These are phyloP conservation scores for Aspergillus quadrilineatus DNA, from an alignment of 2,329 filamentous ascomycete genomes.

Conservation along the genomic window DNA sequence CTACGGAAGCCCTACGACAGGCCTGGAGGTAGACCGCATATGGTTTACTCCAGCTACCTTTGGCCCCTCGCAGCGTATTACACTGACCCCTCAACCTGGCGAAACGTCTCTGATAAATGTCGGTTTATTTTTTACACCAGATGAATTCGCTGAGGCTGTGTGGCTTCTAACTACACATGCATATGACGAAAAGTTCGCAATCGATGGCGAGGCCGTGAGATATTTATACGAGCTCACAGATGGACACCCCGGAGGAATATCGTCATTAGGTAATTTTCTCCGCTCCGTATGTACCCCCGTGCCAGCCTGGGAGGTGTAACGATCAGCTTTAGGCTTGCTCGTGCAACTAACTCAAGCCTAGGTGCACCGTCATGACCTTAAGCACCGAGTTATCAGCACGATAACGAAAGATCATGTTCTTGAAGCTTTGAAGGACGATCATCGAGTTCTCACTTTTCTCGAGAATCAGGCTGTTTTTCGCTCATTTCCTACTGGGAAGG, in stretches of 20 bases:
- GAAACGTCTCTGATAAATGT: neutral
- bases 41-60: slow-evolving; percentile 12
- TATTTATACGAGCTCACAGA: neutral
- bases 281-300: neutral
- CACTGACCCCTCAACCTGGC: slow-evolving; percentile 11
- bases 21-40: slow-evolving; percentile 4
- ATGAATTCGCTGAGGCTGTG: slow-evolving; percentile 13
- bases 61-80: slow-evolving; percentile 9
- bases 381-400: slow-evolving; percentile 2
- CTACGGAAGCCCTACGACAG: slow-evolving; percentile 19
- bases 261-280: neutral
- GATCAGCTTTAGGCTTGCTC: slow-evolving; percentile 1
- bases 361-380: neutral
- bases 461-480: neutral
- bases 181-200: neutral
- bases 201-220: neutral
- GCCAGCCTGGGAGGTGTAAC: too few relatives aligned
- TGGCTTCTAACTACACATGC: neutral
- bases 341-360: slow-evolving; percentile 8
- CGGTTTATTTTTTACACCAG: slow-evolving; percentile 14
- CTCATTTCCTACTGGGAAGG: slow-evolving; percentile 6
- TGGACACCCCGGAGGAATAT: neutral
- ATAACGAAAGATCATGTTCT: slow-evolving; percentile 12
- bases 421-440: slow-evolving; percentile 7
- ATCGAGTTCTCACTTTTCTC: neutral